Conservation (phyloP, 371 early-diverging fungal species). For the Mucor racemosus region DNA sequence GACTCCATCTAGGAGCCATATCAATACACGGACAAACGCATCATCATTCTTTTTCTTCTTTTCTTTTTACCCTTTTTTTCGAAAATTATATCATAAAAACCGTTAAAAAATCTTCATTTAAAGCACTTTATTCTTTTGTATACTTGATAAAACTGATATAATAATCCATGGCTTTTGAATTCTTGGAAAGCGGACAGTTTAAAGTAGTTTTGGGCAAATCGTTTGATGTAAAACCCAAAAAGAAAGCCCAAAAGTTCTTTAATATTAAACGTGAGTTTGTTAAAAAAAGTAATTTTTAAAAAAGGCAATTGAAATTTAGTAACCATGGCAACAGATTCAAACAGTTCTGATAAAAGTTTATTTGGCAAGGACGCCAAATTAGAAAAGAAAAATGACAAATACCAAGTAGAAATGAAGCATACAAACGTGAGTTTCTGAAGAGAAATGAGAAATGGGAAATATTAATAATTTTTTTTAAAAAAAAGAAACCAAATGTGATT, state of each 20-base stretch:
- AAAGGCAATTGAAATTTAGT: no score
- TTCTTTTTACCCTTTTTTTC: not conserved
- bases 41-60: conserved; percentile 5
- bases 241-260: conserved; percentile 24
- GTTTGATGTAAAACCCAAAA: conserved; percentile 22
- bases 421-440: conserved; percentile 8
- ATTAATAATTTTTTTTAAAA: not conserved
- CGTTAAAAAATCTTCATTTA: not conserved
- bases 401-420: conserved; percentile 24
- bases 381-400: conserved; percentile 21
- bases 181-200: conserved; percentile 20
- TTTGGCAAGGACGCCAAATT: conserved; percentile 21
- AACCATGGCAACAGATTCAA: not conserved
- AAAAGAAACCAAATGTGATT: conserved; percentile 14
- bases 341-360: not conserved
- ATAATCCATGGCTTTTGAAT: conserved; percentile 17
- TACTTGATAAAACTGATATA: not conserved
- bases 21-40: not conserved
- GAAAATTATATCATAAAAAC: not conserved
- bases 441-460: not conserved
- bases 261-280: conserved; percentile 19
- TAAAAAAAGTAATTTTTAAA: not conserved
- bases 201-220: conserved; percentile 26
- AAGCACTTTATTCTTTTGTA: not conserved
- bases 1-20: conserved; percentile 3